Base-by-base conservation (phyloP, 2,329 filamentous ascomycete genomes). In the Fusarium sp. region DNA sequence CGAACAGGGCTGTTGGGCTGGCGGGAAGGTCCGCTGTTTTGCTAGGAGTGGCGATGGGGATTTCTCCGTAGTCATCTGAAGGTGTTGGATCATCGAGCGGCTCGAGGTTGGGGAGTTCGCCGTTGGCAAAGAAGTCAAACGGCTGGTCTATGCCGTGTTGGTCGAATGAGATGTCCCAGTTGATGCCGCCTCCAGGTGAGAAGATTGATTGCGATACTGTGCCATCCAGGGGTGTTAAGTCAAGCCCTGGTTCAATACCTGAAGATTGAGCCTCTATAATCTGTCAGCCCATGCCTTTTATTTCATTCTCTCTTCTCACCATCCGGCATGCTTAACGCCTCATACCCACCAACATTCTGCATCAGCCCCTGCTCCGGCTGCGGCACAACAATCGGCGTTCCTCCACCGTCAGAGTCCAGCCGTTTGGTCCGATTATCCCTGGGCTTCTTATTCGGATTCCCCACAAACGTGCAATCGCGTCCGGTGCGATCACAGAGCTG, bases 401-500 rank as follows among this genome's bases (percentile, higher is more conserved):
- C 22, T 6, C 22, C n/a, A 3, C 28, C 36, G 6, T 61, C 28
- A 8, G 12, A 14, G 0, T n/a, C 15, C 3, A 9, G 1, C 15
- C 13, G 12, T 3, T n/a, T 57, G 1, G 6, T 14, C 9, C 60
- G 2, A 14, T 13, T 36, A 22, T 62, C 56, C 8, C 56, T 64
- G 0, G 56, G 56, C 22, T 64, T 64, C n/a, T 64, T 75, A 3
- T 69, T 70, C n/a, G 75, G 70, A 26, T 76, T 76, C 1, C 61
- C 72, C 14, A 77, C 45, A 57, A 79, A 79, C 3, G 77, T 79
- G 44, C 77, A 79, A 2, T 63, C 64, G 10, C 77, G 63, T 15
- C 75, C 75, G 2, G 74, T 77, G 10, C 77, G 62, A 28, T 74
- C 63, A 28, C 77, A 79, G 6, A 78, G 68, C 48, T 78, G 77